Evolutionary conservation across 345 rosid genomes (phyloP).

Genomic region (Kandelia obovata): DNA sequence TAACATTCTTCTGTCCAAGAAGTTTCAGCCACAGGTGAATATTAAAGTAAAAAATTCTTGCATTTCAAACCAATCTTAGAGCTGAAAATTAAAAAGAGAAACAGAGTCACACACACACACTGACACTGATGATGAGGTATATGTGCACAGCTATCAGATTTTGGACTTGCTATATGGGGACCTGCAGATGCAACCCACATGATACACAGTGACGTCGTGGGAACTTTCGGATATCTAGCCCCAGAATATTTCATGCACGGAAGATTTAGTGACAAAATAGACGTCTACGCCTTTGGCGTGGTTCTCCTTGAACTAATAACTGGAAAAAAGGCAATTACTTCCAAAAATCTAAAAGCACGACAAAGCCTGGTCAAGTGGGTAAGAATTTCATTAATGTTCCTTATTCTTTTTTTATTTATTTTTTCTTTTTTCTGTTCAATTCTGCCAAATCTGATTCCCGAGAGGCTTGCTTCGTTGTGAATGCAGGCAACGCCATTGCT

Average conservation of each 20-base stretch:
- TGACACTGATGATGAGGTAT: background rate
- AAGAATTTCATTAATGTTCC: background rate
- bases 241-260: conserved; percentile 33
- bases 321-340: conserved; percentile 18
- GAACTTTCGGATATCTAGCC: conserved; percentile 35
- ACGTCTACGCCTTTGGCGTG: conserved; percentile 29
- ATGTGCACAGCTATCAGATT: conserved; percentile 21
- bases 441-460: background rate
- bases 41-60: background rate
- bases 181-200: conserved; percentile 3
- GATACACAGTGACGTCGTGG: conserved; percentile 16
- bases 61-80: background rate
- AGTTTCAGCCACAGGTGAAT: conserved; percentile 27
- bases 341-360: conserved; percentile 10
- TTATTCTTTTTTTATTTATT: background rate
- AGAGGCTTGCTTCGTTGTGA: background rate
- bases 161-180: conserved; percentile 29
- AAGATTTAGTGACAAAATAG: conserved; percentile 23
- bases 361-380: conserved; percentile 25
- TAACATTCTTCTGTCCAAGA: conserved; percentile 22
- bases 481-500: conserved; percentile 29
- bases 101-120: background rate
- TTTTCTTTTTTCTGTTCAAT: background rate
- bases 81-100: too few species aligned
- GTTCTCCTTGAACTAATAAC: conserved; percentile 27